Percentiles rank a stretch among this genome's conserved stretches.
Conservation (phyloP, 805 yeast genomes). For the Debaryomyces prosopidis region DNA sequence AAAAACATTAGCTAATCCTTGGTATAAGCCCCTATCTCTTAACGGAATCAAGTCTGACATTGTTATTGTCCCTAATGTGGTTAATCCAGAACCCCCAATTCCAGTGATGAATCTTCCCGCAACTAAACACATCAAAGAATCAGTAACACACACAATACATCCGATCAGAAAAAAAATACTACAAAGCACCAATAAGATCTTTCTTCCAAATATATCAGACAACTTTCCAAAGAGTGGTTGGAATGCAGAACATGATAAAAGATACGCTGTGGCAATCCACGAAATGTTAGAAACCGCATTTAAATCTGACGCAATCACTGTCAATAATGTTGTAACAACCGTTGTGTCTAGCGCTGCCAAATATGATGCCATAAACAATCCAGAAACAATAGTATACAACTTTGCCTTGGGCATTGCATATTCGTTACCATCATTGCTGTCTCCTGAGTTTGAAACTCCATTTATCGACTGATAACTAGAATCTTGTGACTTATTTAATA, state of each 20-base stretch:
- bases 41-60: constrained; percentile 76
- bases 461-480: constrained; percentile 21
- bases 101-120: constrained; percentile 75
- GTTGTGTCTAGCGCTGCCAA: constrained; percentile 70
- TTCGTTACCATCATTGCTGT: constrained; percentile 1
- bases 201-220: constrained; percentile 73
- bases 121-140: constrained; percentile 48
- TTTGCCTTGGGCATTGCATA: constrained; percentile 32
- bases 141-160: constrained; percentile 54
- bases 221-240: constrained; percentile 74
- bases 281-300: constrained; percentile 61
- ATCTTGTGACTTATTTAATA: constrained; percentile 11
- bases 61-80: constrained; percentile 71
- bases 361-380: constrained; percentile 44
- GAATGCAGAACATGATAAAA: constrained; percentile 67
- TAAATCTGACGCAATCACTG: constrained; percentile 69
- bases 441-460: constrained; percentile 3
- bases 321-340: constrained; percentile 62
- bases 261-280: constrained; percentile 74
- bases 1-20: constrained; percentile 76
- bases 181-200: constrained; percentile 51
- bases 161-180: constrained; percentile 57
- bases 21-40: constrained; percentile 76
- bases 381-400: constrained; percentile 28
- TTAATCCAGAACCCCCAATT: constrained; percentile 89